These are phyloP conservation scores for Endotrypanum monterogeii DNA, from an alignment of 208 protist genomes.

Conservation along the genomic window DNA sequence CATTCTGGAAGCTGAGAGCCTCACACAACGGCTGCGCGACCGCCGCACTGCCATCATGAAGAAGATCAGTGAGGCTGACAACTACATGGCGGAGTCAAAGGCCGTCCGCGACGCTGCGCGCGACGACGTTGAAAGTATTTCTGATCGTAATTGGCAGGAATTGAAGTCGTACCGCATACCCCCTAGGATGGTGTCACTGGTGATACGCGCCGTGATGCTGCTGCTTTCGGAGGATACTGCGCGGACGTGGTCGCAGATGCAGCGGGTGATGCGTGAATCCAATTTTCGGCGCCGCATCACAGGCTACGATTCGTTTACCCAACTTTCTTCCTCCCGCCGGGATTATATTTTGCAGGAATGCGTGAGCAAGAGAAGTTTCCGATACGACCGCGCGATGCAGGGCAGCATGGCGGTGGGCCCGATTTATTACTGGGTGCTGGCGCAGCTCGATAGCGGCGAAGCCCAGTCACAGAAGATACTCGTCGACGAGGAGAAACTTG, in stretches of 20 bases:
- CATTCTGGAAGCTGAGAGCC: conserved; percentile 58
- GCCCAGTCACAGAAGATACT: conserved; percentile 59
- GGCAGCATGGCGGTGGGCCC: conserved; percentile 77
- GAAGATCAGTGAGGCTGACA: conserved; percentile 54
- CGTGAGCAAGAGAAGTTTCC: conserved; percentile 82
- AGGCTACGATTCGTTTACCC: conserved; percentile 58
- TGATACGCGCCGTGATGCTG: conserved; percentile 88
- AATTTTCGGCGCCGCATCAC: conserved; percentile 79
- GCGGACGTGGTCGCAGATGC: conserved; percentile 79
- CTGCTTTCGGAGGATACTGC: conserved; percentile 83
- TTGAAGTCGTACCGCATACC: conserved; percentile 87
- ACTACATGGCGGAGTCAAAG: conserved; percentile 67
- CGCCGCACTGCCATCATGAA: conserved; percentile 61
- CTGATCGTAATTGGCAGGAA: conserved; percentile 82
- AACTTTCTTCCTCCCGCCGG: conserved; percentile 74
- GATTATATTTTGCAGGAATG: conserved; percentile 90
- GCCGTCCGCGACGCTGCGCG: conserved; percentile 56
- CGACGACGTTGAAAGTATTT: conserved; percentile 79
- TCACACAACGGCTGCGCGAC: conserved; percentile 68
- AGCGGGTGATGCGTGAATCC: conserved; percentile 72
- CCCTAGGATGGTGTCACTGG: conserved; percentile 77
- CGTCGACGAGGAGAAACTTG: conserved; percentile 57
- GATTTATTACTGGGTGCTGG: conserved; percentile 91
- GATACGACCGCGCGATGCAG: conserved; percentile 78
- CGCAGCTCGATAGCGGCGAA: conserved; percentile 80